These are phyloP conservation scores for Plasmodium vivax DNA, from an alignment of 169 alveolate species.

Conservation along the genomic window DNA sequence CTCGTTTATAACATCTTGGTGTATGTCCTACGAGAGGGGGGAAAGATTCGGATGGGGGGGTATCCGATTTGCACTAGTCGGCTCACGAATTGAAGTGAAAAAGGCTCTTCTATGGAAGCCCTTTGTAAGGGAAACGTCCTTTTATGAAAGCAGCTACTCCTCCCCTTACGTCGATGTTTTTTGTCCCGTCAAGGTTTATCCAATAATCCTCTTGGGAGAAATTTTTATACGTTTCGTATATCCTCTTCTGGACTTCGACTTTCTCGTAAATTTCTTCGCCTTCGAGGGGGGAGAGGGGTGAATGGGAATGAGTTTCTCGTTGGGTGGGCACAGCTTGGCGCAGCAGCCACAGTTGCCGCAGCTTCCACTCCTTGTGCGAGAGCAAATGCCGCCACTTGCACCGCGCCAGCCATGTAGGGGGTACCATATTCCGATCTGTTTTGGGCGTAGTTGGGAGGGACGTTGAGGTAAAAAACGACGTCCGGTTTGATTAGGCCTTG, in stretches of 20 bases:
- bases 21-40: constrained; percentile 40
- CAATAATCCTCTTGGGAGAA: constrained; percentile 57
- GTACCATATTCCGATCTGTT: constrained; percentile 70
- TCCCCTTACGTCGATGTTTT: constrained; percentile 54
- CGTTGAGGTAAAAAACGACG: constrained; percentile 51
- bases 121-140: background rate
- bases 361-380: background rate
- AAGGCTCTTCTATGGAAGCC: background rate
- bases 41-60: background rate
- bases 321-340: background rate
- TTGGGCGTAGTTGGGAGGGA: constrained; percentile 62
- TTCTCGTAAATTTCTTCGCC: constrained; percentile 74
- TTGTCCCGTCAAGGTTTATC: constrained; percentile 72
- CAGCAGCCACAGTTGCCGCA: background rate
- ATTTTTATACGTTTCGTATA: constrained; percentile 38
- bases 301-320: background rate
- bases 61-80: background rate
- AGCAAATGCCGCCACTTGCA: background rate
- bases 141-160: background rate
- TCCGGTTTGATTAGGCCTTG: constrained; percentile 74
- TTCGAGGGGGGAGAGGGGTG: background rate
- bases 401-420: background rate
- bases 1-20: constrained; percentile 14
- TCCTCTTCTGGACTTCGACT: constrained; percentile 59
- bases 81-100: background rate